Evolutionary conservation across 164 flowering plant genomes (phyloP).

Genomic region (Aristolochia californica): DNA sequence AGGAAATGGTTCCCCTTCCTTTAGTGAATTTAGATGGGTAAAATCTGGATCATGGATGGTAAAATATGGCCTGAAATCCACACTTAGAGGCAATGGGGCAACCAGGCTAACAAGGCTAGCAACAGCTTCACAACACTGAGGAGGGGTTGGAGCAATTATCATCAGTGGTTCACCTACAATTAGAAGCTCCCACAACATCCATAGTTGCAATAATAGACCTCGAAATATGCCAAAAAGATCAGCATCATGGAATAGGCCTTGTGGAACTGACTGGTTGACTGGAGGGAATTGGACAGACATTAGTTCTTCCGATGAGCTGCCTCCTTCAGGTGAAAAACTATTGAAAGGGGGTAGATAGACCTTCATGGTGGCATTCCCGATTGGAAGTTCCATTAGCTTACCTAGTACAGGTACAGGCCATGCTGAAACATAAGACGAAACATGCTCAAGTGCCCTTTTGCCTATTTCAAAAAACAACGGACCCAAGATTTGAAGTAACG

Average conservation of each 20-base stretch:
- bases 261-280: conserved; percentile 66
- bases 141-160: conserved; percentile 87
- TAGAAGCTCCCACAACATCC: conserved; percentile 88
- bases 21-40: conserved; percentile 63
- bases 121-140: conserved; percentile 98
- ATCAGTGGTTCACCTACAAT: conserved; percentile 92
- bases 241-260: conserved; percentile 89
- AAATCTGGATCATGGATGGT: conserved; percentile 94
- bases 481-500: conserved; percentile 90
- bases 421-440: conserved; percentile 69
- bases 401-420: conserved; percentile 89
- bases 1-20: conserved; percentile 64
- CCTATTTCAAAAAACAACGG: conserved; percentile 94
- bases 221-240: conserved; percentile 79
- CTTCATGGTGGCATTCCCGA: conserved; percentile 79
- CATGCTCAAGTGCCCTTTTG: conserved; percentile 71
- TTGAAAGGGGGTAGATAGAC: conserved; percentile 85
- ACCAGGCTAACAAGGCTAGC: conserved; percentile 87
- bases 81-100: conserved; percentile 77
- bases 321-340: conserved; percentile 53
- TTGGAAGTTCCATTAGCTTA: conserved; percentile 77
- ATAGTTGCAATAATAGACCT: conserved; percentile 78
- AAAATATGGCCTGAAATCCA: conserved; percentile 94
- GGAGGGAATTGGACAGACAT: conserved; percentile 72
- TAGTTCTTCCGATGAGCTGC: conserved; percentile 41